These are phyloP conservation scores for Arthrobotrys entomopaga DNA, from an alignment of 2,329 filamentous ascomycete species.

Conservation along the genomic window DNA sequence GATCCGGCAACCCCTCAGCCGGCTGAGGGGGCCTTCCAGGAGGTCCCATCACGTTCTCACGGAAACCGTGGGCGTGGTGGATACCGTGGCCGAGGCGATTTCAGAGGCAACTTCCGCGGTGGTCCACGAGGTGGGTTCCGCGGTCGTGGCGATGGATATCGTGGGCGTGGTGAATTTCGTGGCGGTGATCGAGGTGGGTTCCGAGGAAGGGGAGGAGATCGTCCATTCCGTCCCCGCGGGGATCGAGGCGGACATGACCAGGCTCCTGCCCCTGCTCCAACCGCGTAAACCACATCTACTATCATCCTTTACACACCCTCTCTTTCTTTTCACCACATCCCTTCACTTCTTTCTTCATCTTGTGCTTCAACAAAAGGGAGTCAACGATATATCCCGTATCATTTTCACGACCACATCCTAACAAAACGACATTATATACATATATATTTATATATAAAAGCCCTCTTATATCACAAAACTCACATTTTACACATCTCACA, in stretches of 20 bases:
- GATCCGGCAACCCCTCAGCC: constrained; percentile 28
- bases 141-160: constrained; percentile 62
- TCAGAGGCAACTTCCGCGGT: constrained; percentile 61
- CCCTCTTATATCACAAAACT: constrained; percentile 3
- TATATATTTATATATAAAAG: no score
- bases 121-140: constrained; percentile 59
- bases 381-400: constrained; percentile 6
- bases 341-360: background rate
- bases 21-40: constrained; percentile 45
- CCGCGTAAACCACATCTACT: constrained; percentile 31
- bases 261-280: constrained; percentile 39
- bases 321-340: background rate
- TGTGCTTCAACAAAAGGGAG: constrained; percentile 7
- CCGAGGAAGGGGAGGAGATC: constrained; percentile 61
- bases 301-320: background rate
- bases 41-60: constrained; percentile 54
- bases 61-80: constrained; percentile 61
- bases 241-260: constrained; percentile 47
- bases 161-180: constrained; percentile 62
- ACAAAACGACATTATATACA: constrained; percentile 18
- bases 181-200: constrained; percentile 49
- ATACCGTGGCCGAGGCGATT: constrained; percentile 61
- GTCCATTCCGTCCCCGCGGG: constrained; percentile 59
- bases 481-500: constrained; percentile 10
- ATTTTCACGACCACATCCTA: constrained; percentile 16